Evolutionary conservation across 306 rosid species (phyloP).

Genomic region (Castanospermum australe): DNA sequence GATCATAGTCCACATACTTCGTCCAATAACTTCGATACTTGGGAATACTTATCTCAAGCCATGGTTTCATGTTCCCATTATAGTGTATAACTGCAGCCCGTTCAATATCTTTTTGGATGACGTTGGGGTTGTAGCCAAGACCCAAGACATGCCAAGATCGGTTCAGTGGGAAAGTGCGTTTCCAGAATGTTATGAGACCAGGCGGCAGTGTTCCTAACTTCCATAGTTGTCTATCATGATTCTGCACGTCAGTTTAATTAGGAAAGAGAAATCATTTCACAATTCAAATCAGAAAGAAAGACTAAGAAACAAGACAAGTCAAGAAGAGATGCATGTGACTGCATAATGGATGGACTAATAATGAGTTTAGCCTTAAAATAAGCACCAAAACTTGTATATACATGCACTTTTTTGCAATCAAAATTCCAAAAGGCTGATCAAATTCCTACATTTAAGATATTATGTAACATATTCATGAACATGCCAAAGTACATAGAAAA

Average conservation of each 20-base stretch:
- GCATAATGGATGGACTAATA: not conserved
- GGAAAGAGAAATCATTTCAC: conserved; percentile 19
- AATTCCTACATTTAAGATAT: not conserved
- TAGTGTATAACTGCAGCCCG: conserved; percentile 85
- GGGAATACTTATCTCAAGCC: conserved; percentile 94
- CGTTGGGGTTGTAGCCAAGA: conserved; percentile 80
- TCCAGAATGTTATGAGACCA: conserved; percentile 95
- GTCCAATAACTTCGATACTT: conserved; percentile 79
- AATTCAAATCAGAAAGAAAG: not conserved
- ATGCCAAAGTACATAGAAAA: not conserved
- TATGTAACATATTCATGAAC: not conserved
- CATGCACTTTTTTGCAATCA: not conserved
- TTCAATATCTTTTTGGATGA: conserved; percentile 60
- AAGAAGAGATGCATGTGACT: not conserved
- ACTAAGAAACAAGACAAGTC: conserved; percentile 8
- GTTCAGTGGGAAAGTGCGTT: conserved; percentile 64
- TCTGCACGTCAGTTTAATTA: conserved; percentile 45
- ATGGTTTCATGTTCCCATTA: conserved; percentile 95
- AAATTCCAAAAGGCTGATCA: not conserved
- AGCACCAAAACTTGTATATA: not conserved
- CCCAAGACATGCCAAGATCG: conserved; percentile 87
- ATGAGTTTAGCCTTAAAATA: not conserved
- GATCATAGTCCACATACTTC: conserved; percentile 60
- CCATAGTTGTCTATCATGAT: conserved; percentile 89
- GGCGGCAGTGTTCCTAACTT: conserved; percentile 96